Base-by-base conservation (phyloP, 2,329 filamentous ascomycete species). In the Epichloe baconii region DNA sequence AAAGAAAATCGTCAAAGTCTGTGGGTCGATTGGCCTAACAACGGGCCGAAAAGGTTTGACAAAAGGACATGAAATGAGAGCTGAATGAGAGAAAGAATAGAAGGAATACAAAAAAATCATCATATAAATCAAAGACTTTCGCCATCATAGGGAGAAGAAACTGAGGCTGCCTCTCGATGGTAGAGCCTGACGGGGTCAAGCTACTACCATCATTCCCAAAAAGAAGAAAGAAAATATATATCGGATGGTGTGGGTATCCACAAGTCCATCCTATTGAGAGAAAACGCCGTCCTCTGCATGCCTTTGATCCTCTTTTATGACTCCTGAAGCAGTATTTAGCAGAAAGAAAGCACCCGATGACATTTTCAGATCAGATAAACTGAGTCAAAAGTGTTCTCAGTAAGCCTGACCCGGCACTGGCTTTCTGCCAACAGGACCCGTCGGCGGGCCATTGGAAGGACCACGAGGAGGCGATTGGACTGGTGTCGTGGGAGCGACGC, bases 361-460 rank as follows among this genome's bases (percentile, higher is more conserved):
- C 4, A 5, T 12, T 38, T 15, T 15, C n/a, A 42, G 19, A 14
- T 26, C 6, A 15, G 17, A 38, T 7, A 5, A 26, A 26, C 44
- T 35, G 31, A 34, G 23, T 38, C 36, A n/a, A 7, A 41, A 35
- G 7, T 35, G 10, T 7, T 38, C 52, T 61, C 48, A 77, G 51
- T 72, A 73, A 4, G 76, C 75, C 62, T 78, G 76, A 37, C 75
- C 75, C 5, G 77, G 75, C 41, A 81, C 72, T 26, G 78, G 76
- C 62, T 81, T 80, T 51, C 77, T 72, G 57, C 66, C 70, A 53
- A 78, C 68, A 26, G 72, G 66, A 41, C 68, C 71, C 34, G 69
- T 63, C 40, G 67, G 62, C 48, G 65, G 67, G 48, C 68, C 71
- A 34, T 69, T 64, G 40, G 66, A 61, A 51, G 65, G 66, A 51